phyloP scores from a whole-genome alignment of 148 eudicot species.

The Simmondsia chinensis region DNA sequence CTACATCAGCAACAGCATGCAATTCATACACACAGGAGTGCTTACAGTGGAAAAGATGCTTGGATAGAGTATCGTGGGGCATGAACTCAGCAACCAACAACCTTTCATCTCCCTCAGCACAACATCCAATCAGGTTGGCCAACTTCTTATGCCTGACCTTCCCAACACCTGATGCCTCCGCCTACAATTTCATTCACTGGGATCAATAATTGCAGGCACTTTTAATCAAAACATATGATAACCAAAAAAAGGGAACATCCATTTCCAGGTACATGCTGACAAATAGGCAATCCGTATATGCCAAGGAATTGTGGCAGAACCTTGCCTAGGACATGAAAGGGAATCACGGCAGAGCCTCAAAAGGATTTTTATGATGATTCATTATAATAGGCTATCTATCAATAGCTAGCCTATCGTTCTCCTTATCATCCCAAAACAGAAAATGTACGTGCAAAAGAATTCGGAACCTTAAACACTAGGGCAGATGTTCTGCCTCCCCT shows the following conservation, averaged over 20 bases:
- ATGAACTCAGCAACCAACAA: constrained; percentile 88
- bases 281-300: not conserved
- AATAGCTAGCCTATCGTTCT: too few relatives aligned
- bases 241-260: not conserved
- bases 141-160: constrained; percentile 79
- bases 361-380: too few relatives aligned
- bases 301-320: too few relatives aligned
- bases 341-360: too few relatives aligned
- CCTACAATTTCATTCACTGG: constrained; percentile 33
- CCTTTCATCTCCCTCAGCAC: constrained; percentile 98
- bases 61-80: constrained; percentile 88
- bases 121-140: constrained; percentile 90
- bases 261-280: not conserved
- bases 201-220: constrained; percentile 5
- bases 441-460: too few relatives aligned
- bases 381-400: too few relatives aligned
- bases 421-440: too few relatives aligned
- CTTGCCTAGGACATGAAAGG: too few relatives aligned
- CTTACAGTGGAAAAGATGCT: constrained; percentile 97
- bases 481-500: too few relatives aligned
- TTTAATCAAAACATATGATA: not conserved
- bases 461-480: too few relatives aligned
- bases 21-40: constrained; percentile 2
- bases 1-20: not conserved
- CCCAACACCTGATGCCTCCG: constrained; percentile 91